Percentiles rank a stretch among this genome's conserved stretches.
These are phyloP conservation scores for Millerozyma acaciae DNA, from an alignment of 805 yeast genomes.

Conservation along the genomic window DNA sequence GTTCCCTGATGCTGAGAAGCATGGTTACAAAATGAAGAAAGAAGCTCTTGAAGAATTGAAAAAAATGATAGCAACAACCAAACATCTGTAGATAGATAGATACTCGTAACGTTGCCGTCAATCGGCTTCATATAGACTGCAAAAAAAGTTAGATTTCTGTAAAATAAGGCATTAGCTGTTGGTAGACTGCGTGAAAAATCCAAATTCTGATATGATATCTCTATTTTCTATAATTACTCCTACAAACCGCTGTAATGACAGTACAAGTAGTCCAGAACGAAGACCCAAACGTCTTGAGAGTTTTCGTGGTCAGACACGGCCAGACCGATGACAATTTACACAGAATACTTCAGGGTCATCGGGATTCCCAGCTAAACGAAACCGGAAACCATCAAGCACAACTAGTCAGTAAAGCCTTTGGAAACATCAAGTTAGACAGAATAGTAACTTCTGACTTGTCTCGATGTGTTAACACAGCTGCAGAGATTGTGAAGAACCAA, in stretches of 20 bases:
- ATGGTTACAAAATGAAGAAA: conserved; percentile 67
- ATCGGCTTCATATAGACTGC: too few species aligned
- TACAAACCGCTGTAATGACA: conserved; percentile 6
- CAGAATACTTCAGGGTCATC: conserved; percentile 77
- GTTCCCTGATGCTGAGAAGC: conserved; percentile 61
- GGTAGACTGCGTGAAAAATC: too few species aligned
- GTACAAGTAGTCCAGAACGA: conserved; percentile 21
- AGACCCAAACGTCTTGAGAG: conserved; percentile 36
- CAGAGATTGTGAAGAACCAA: conserved; percentile 30
- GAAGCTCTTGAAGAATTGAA: conserved; percentile 44
- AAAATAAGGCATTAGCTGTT: too few species aligned
- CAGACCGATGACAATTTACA: conserved; percentile 71
- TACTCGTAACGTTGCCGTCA: too few species aligned
- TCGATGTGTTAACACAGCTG: conserved; percentile 60
- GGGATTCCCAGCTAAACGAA: conserved; percentile 59
- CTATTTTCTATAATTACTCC: too few species aligned
- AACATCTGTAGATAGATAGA: too few species aligned
- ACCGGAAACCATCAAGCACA: conserved; percentile 61
- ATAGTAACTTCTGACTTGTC: conserved; percentile 50
- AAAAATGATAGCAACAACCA: too few species aligned
- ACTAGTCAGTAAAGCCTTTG: conserved; percentile 45
- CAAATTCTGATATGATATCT: too few species aligned
- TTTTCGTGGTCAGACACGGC: conserved; percentile 77
- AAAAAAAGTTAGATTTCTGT: too few species aligned
- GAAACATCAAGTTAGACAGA: conserved; percentile 39